phyloP scores from a whole-genome alignment of 2,329 filamentous ascomycete genomes.

The Polytolypa hystricis region DNA sequence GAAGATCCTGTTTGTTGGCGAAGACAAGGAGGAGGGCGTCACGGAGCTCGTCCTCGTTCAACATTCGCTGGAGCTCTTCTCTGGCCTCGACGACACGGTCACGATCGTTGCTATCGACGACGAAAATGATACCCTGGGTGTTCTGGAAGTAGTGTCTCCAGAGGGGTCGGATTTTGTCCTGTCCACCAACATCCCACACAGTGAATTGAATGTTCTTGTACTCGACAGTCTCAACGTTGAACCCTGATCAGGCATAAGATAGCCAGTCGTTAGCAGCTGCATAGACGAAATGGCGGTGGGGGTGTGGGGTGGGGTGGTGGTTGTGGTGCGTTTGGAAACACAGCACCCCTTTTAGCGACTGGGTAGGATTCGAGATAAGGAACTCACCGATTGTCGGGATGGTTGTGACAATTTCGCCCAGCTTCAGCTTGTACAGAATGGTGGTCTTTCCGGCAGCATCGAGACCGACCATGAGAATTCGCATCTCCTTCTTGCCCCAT shows the following conservation, averaged over 20 bases:
- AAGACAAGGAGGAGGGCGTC: conserved; percentile 95
- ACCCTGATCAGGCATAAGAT: conserved; percentile 47
- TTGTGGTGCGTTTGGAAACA: no score
- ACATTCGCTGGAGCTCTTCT: conserved; percentile 93
- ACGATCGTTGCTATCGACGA: conserved; percentile 97
- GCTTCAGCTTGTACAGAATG: conserved; percentile 99
- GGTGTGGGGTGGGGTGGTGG: not conserved
- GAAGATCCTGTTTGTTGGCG: conserved; percentile 99
- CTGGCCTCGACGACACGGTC: conserved; percentile 95
- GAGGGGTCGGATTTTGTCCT: conserved; percentile 99
- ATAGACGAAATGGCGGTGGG: not conserved
- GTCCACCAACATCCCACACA: conserved; percentile 99
- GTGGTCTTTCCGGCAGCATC: conserved; percentile 99
- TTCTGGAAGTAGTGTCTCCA: conserved; percentile 99
- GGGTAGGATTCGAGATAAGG: conserved; percentile 6
- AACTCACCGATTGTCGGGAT: conserved; percentile 91
- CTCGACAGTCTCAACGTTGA: conserved; percentile 99
- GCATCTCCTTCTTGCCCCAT: conserved; percentile 99
- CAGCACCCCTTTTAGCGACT: no score
- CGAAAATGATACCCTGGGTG: conserved; percentile 99
- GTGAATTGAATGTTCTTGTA: conserved; percentile 99
- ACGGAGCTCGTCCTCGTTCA: conserved; percentile 97
- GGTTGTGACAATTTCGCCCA: conserved; percentile 89
- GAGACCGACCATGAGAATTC: conserved; percentile 99
- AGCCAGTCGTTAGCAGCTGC: conserved; percentile 8